Base-by-base conservation (phyloP, 768 basidiomycete species). In the Suillus bovinus region DNA sequence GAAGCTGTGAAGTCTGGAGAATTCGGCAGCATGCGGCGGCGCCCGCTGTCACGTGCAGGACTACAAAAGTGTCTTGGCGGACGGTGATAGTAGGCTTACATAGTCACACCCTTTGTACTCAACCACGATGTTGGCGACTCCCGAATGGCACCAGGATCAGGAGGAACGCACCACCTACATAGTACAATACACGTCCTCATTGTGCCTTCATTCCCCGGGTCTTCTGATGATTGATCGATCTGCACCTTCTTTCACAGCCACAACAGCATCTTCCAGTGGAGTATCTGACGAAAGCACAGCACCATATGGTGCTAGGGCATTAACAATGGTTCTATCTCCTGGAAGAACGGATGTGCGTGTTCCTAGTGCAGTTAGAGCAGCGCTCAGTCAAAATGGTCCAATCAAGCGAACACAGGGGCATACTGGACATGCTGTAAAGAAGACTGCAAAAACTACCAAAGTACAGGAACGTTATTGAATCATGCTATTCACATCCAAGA, bases 81-180 rank as follows among this genome's bases (percentile, higher is more conserved):
- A 34, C 31, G 6, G 31, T 34, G 33, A 10, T 42, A 29, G 16
- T 14, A 49, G 14, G 4, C 46, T 49, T 9, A 29, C 9, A 10
- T n/a, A n/a, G 17, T 5, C 27, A 59, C 33, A 14, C 73, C 74
- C 16, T 60, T 63, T 42, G 68, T 57, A n/a, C 1, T 82, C 82
- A 50, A 81, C 72, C 42, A 80, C 60, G 53, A 82, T 65, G 34
- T 75, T 74, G 20, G 72, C 71, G 33, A 87, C 74, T 38, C 83
- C 84, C 80, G 81, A 84, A 7, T n/a, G n/a, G 84, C 84, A 27
- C 84, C 84, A 24, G 85, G 85, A 71, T 86, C 85, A 11, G 84
- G 79, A 7, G 76, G 81, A 20, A 81, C n/a, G 67, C 58, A 24
- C 64, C 65, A 9, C 70, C 56, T 59, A 72, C 69, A 29, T 86